Percentiles rank a stretch among this genome's conserved stretches.
These are phyloP conservation scores for Collariella sp. DNA, from an alignment of 495 filamentous ascomycete genomes.

Conservation along the genomic window DNA sequence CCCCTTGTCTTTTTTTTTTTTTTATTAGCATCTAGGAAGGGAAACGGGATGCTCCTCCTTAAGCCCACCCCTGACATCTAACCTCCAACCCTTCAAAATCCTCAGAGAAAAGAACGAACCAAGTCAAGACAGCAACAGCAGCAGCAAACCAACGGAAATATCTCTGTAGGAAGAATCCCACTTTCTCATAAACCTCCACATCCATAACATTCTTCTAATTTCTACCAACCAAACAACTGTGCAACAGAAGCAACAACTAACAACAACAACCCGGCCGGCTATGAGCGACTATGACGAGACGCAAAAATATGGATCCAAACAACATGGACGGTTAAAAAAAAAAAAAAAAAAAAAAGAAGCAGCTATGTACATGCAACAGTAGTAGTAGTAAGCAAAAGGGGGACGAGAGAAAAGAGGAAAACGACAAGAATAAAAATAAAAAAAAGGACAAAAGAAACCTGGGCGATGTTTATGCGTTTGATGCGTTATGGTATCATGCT, in stretches of 20 bases:
- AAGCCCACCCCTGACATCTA: neutral
- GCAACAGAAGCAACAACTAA: constrained; percentile 2
- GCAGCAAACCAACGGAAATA: no score
- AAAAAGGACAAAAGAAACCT: constrained; percentile 12
- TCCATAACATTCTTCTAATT: constrained; percentile 15
- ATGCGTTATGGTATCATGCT: constrained; percentile 14
- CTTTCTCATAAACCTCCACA: neutral
- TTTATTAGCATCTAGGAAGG: no score
- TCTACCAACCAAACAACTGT: constrained; percentile 1
- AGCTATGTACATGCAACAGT: constrained; percentile 14
- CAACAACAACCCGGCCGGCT: constrained; percentile 7
- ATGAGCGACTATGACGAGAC: constrained; percentile 10
- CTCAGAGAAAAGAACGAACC: neutral
- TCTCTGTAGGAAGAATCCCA: neutral
- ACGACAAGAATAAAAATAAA: no score
- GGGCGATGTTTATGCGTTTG: constrained; percentile 4
- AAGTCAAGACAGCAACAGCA: no score
- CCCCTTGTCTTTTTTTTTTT: no score
- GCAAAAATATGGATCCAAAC: constrained; percentile 5
- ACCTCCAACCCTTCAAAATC: no score
- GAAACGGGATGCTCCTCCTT: no score
- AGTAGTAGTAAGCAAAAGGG: neutral
- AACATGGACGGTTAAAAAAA: neutral
- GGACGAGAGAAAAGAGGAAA: neutral
- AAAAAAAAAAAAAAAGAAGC: no score